Conservation (phyloP, 805 yeast genomes). For the Spencermartinsiella europaea region DNA sequence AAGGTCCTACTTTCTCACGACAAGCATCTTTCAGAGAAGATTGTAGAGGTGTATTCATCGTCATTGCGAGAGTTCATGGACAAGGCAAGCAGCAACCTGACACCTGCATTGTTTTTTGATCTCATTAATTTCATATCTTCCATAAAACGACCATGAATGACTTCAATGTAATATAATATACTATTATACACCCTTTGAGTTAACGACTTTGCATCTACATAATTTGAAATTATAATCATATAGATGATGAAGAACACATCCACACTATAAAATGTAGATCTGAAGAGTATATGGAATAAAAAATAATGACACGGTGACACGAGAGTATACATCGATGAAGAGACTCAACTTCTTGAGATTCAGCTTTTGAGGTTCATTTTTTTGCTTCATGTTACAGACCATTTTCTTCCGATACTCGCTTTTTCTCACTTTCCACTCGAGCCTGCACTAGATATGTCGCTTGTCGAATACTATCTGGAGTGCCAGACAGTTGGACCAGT, state of each 20-base stretch:
- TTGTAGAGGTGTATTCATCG: conserved; percentile 52
- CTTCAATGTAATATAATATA: too few relatives aligned
- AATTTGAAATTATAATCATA: too few relatives aligned
- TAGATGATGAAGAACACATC: too few relatives aligned
- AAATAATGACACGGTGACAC: too few relatives aligned
- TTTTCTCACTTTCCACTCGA: conserved; percentile 62
- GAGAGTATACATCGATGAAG: too few relatives aligned
- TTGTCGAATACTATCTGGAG: conserved; percentile 60
- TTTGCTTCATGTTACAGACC: neutral
- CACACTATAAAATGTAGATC: too few relatives aligned
- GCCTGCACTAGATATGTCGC: conserved; percentile 70
- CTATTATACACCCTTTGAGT: too few relatives aligned
- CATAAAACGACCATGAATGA: conserved; percentile 16
- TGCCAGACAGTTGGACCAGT: conserved; percentile 62
- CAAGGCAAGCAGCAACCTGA: conserved; percentile 42
- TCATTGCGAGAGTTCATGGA: conserved; percentile 60
- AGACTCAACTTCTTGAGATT: too few relatives aligned
- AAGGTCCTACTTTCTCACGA: conserved; percentile 47
- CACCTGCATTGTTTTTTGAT: conserved; percentile 62
- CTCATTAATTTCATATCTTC: conserved; percentile 73
- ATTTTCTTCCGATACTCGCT: conserved; percentile 28
- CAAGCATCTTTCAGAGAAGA: conserved; percentile 34
- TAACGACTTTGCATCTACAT: too few relatives aligned
- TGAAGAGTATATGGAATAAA: too few relatives aligned
- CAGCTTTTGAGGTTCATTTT: too few relatives aligned